Conservation (phyloP, 192 early-diverging fungal species). For the Backusella luteola region DNA sequence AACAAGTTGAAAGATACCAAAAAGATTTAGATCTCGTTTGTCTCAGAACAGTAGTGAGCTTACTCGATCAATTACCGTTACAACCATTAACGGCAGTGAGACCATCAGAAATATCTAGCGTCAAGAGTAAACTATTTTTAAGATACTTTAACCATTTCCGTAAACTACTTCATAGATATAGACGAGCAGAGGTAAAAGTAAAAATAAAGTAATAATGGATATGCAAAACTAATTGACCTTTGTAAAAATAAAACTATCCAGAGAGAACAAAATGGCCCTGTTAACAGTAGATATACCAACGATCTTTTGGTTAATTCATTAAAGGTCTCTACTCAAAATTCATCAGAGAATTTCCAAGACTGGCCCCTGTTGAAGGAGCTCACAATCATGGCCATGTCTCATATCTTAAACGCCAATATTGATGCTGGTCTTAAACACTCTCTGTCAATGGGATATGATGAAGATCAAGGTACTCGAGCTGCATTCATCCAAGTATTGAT, state of each 20-base stretch:
- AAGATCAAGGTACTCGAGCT: conserved; percentile 73
- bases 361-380: conserved; percentile 54
- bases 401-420: conserved; percentile 77
- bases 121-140: conserved; percentile 63
- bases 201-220: background rate
- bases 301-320: background rate
- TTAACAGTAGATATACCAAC: background rate
- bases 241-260: background rate
- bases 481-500: conserved; percentile 82
- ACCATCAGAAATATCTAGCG: conserved; percentile 48
- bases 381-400: conserved; percentile 72
- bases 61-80: conserved; percentile 69
- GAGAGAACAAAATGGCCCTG: background rate
- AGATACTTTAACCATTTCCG: conserved; percentile 76
- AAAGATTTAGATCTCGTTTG: conserved; percentile 73
- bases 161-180: conserved; percentile 61
- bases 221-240: background rate
- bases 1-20: conserved; percentile 59
- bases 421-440: conserved; percentile 78
- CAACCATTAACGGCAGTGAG: conserved; percentile 53
- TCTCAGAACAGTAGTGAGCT: conserved; percentile 64
- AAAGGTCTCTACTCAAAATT: background rate
- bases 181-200: conserved; percentile 42
- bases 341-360: conserved; percentile 29
- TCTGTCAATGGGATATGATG: conserved; percentile 73